These are phyloP conservation scores for Fraxinus angustifolia DNA, from an alignment of 305 asterid genomes.

Conservation along the genomic window DNA sequence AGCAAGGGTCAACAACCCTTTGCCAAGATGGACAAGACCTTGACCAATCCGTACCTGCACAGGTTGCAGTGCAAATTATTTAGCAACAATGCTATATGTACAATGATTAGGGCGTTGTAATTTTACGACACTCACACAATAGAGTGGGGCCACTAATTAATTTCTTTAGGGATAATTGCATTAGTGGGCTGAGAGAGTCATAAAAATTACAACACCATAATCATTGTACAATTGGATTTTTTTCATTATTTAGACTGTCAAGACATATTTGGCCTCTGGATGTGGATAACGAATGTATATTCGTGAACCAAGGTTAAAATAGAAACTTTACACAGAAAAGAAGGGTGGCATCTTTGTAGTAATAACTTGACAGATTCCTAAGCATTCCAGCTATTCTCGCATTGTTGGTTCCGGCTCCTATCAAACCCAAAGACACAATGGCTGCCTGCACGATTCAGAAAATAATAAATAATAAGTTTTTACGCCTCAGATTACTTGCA, in stretches of 20 bases:
- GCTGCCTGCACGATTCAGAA: slow-evolving; percentile 57
- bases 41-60: slow-evolving; percentile 93
- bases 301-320: slow-evolving; percentile 1
- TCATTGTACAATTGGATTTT: too few relatives aligned
- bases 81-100: too few relatives aligned
- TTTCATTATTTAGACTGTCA: slow-evolving; percentile 21
- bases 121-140: too few relatives aligned
- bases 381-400: slow-evolving; percentile 99
- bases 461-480: neutral
- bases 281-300: neutral
- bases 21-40: slow-evolving; percentile 91
- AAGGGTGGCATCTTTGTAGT: slow-evolving; percentile 89
- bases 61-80: neutral
- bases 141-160: too few relatives aligned
- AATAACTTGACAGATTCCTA: slow-evolving; percentile 90
- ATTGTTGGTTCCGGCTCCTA: slow-evolving; percentile 97
- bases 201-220: too few relatives aligned
- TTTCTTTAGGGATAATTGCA: too few relatives aligned
- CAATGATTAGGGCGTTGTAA: too few relatives aligned
- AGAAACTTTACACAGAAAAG: slow-evolving; percentile 74
- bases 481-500: neutral
- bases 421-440: slow-evolving; percentile 81
- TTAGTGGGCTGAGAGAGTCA: too few relatives aligned
- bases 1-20: slow-evolving; percentile 83
- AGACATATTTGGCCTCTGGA: slow-evolving; percentile 19